A percentile compares a stretch with the other conserved stretches of the same genome.
These are phyloP conservation scores for Lichtheimia ornata DNA, from an alignment of 371 early-diverging fungal species.

Conservation along the genomic window DNA sequence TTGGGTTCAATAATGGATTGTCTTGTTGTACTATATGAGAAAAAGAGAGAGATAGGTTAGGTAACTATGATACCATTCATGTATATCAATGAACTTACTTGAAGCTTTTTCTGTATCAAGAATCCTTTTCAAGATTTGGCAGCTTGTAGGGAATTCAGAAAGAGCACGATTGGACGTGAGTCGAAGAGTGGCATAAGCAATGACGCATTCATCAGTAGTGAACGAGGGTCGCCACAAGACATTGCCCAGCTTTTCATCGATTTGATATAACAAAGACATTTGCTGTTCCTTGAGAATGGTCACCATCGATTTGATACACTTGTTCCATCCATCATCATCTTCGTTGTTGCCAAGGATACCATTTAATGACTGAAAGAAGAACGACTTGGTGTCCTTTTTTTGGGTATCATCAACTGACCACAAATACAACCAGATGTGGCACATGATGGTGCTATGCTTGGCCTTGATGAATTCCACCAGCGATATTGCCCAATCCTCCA, in stretches of 20 bases:
- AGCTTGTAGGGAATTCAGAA: not conserved
- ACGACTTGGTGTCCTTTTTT: not conserved
- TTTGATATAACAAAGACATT: slow-evolving; percentile 1
- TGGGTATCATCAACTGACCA: slow-evolving; percentile 20
- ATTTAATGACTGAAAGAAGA: slow-evolving; percentile 1
- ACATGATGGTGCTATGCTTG: slow-evolving; percentile 14
- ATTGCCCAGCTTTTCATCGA: slow-evolving; percentile 32
- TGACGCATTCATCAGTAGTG: slow-evolving; percentile 26
- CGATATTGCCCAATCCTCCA: slow-evolving; percentile 17
- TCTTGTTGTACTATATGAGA: too few relatives aligned
- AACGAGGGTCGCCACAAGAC: slow-evolving; percentile 29
- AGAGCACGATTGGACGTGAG: not conserved
- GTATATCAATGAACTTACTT: too few relatives aligned
- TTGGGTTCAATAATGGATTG: too few relatives aligned
- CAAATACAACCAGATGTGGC: slow-evolving; percentile 32
- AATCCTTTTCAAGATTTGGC: not conserved
- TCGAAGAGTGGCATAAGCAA: slow-evolving; percentile 21
- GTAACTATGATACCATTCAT: too few relatives aligned
- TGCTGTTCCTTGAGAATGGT: slow-evolving; percentile 13
- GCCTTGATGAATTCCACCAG: slow-evolving; percentile 30
- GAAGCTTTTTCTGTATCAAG: not conserved
- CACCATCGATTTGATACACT: slow-evolving; percentile 7
- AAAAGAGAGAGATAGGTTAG: too few relatives aligned
- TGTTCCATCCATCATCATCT: not conserved
- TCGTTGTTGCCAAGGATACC: not conserved